Base-by-base conservation (phyloP, 192 early-diverging fungal genomes). In the Gaertneriomyces sp. region DNA sequence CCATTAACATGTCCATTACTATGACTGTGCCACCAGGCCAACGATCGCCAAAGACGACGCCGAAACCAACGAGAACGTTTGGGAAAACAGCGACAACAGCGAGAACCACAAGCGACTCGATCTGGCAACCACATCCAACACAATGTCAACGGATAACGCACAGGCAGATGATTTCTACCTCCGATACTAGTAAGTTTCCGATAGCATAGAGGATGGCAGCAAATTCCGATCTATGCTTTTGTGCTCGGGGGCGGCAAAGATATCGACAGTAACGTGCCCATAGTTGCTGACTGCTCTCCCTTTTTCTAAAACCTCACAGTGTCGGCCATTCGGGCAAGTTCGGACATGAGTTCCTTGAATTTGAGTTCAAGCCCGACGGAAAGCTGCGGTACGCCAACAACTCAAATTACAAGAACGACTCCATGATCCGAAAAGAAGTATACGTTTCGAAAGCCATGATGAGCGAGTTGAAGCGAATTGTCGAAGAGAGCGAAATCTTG, bases 261-360 rank as follows among this genome's bases (percentile, higher is more conserved):
- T 33, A 33, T 33, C 25, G 25, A 33, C 25, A 33, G 2, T 33
- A 33, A 33, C 25, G 25, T 33, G 25, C 25, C 25, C 25, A 33
- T 57, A 20, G 25, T 11, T 40, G 38, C 42, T 41, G 25, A 51
- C 49, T 16, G 16, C 42, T 44, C 42, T 19, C 0, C 33, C 3
- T 47, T 42, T 12, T 53, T 68, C 45, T 40, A 6, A 17, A 12
- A 5, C 39, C 8, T 19, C 16, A 11, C 45, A 90, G 89, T 65
- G 86, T 90, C 14, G 95, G 96, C 6, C 94, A 98, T 71, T 85
- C 85, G 62, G 96, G 96, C 41, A 85, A 92, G 63, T 96, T 93
- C 79, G 96, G 96, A 39, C 95, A 99, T 79, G 96, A 99, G 86
- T 99, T 98, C 75, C 85, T 99, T 42, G 93, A 96, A 73, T 99